phyloP scores from a whole-genome alignment of 306 rosid genomes.

The Gleditsia sinensis region DNA sequence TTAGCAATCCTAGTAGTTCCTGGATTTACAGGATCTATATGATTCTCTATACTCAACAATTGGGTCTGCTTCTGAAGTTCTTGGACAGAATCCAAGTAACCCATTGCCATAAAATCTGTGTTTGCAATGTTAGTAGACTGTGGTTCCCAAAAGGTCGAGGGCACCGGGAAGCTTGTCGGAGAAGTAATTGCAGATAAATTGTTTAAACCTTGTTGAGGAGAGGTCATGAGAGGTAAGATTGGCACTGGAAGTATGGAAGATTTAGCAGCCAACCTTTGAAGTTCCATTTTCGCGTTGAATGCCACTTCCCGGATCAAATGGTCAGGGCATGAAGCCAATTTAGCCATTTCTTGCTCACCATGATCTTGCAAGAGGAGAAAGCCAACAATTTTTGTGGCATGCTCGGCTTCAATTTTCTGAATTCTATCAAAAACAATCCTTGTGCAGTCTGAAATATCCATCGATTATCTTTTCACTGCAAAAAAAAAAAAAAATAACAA shows the following conservation, averaged over 20 bases:
- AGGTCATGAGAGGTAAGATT: slow-evolving; percentile 32
- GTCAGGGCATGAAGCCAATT: slow-evolving; percentile 62
- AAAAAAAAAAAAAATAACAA: neutral
- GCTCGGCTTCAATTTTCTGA: slow-evolving; percentile 62
- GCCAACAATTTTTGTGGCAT: slow-evolving; percentile 57
- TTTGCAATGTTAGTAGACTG: slow-evolving; percentile 32
- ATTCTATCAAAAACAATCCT: slow-evolving; percentile 52
- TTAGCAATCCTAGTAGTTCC: slow-evolving; percentile 36
- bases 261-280: slow-evolving; percentile 38
- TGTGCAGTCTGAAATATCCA: slow-evolving; percentile 70
- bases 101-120: slow-evolving; percentile 34
- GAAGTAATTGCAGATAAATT: slow-evolving; percentile 39
- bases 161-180: slow-evolving; percentile 31
- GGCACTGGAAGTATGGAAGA: slow-evolving; percentile 37
- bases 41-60: slow-evolving; percentile 49
- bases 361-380: slow-evolving; percentile 60
- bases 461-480: slow-evolving; percentile 45
- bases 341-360: slow-evolving; percentile 53
- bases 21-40: slow-evolving; percentile 40
- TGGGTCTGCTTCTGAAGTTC: slow-evolving; percentile 51
- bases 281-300: slow-evolving; percentile 45
- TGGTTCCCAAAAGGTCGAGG: slow-evolving; percentile 49
- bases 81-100: slow-evolving; percentile 43
- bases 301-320: slow-evolving; percentile 49
- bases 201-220: slow-evolving; percentile 42